A percentile compares a stretch with the other conserved stretches of the same genome.
These are phyloP conservation scores for Uncinocarpus reesii DNA, from an alignment of 2,329 filamentous ascomycete species.

Conservation along the genomic window DNA sequence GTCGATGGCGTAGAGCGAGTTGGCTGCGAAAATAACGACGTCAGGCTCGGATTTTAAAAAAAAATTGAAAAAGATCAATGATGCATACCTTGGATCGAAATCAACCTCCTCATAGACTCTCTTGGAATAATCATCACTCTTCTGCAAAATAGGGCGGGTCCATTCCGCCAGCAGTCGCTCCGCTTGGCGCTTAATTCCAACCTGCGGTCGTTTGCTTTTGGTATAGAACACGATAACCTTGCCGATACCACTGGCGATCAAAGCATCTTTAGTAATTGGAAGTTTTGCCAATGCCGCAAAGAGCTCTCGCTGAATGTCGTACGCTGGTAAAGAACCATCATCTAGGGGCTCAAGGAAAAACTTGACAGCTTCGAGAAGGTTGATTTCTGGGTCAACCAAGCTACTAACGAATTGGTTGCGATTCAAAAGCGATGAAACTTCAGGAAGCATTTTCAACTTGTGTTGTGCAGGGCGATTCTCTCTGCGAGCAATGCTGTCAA, in stretches of 20 bases:
- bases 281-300: slow-evolving; percentile 70
- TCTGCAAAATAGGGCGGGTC: slow-evolving; percentile 87
- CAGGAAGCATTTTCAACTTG: slow-evolving; percentile 86
- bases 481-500: slow-evolving; percentile 72
- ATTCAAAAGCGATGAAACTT: slow-evolving; percentile 79
- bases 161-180: slow-evolving; percentile 89
- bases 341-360: slow-evolving; percentile 95
- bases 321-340: slow-evolving; percentile 86
- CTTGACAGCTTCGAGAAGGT: slow-evolving; percentile 86
- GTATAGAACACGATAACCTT: slow-evolving; percentile 97
- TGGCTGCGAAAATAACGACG: not conserved
- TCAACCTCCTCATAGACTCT: slow-evolving; percentile 50
- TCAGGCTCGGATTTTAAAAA: not conserved
- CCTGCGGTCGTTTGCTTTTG: slow-evolving; percentile 80
- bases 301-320: slow-evolving; percentile 93
- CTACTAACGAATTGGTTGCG: slow-evolving; percentile 72
- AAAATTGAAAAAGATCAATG: not conserved
- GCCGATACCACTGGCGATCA: slow-evolving; percentile 85
- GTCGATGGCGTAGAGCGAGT: slow-evolving; percentile 16
- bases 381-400: slow-evolving; percentile 86
- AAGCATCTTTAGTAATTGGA: slow-evolving; percentile 79
- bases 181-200: slow-evolving; percentile 82
- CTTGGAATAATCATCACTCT: slow-evolving; percentile 91
- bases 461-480: slow-evolving; percentile 72
- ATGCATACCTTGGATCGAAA: slow-evolving; percentile 47